Conservation (phyloP, 2,329 filamentous ascomycete species). For the Trichoderma breve region DNA sequence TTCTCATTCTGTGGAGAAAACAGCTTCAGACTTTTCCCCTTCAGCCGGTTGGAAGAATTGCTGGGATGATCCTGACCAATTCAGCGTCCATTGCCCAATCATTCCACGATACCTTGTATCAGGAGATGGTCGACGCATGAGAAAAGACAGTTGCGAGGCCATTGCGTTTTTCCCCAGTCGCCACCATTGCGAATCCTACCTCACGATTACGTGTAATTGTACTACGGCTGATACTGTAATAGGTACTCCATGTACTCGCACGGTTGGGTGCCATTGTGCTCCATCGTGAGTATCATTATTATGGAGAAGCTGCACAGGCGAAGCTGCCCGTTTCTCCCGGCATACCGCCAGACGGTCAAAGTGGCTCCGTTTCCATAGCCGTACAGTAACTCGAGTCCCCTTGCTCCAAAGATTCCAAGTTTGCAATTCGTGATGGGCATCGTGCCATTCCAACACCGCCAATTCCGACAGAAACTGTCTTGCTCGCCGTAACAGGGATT, state of each 20-base stretch:
- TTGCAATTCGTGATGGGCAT: neutral
- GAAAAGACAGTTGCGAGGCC: neutral
- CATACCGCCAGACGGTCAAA: conserved; percentile 15
- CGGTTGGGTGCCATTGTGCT: neutral
- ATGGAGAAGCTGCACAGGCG: conserved; percentile 16
- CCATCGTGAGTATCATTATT: neutral
- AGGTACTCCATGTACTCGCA: neutral
- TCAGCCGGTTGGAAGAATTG: neutral
- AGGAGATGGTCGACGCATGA: neutral
- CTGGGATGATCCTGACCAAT: neutral
- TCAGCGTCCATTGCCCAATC: conserved; percentile 1
- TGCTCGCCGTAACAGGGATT: neutral
- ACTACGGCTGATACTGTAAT: neutral
- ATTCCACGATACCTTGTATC: neutral
- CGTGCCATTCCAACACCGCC: conserved; percentile 3
- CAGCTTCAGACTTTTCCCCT: neutral
- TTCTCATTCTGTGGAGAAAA: neutral
- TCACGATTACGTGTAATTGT: neutral
- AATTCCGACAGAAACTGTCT: conserved; percentile 1
- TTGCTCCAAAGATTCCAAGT: neutral
- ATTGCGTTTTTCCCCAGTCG: neutral
- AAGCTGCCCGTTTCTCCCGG: conserved; percentile 15
- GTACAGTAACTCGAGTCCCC: neutral
- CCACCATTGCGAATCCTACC: neutral
- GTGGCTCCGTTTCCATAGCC: conserved; percentile 3